phyloP scores from a whole-genome alignment of 1,139 yeast species.

The Blastobotrys apis region DNA sequence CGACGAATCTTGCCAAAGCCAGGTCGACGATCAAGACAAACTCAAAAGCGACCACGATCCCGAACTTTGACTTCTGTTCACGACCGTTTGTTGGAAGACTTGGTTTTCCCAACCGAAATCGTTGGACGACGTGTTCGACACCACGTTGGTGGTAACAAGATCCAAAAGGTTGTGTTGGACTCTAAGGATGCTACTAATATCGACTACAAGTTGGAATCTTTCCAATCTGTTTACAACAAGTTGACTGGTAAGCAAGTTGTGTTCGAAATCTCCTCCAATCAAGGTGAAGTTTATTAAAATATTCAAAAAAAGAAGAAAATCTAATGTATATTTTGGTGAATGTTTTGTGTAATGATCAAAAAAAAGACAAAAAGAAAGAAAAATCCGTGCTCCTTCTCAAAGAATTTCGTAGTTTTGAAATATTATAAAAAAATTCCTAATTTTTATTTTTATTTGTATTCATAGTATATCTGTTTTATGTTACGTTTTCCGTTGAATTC shows the following conservation, averaged over 20 bases:
- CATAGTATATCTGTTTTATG: background rate
- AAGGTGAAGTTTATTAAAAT: constrained; percentile 60
- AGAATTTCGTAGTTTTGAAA: constrained; percentile 1
- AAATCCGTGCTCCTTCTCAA: too few relatives aligned
- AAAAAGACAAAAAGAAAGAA: background rate
- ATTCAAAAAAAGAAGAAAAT: background rate
- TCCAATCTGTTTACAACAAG: constrained; percentile 98
- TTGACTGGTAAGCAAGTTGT: constrained; percentile 99
- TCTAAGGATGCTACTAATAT: constrained; percentile 96
- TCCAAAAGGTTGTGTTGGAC: constrained; percentile 97
- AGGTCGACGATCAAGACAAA: constrained; percentile 69
- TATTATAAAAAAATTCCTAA: background rate
- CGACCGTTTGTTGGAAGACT: constrained; percentile 97
- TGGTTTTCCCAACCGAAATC: constrained; percentile 99
- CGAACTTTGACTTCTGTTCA: constrained; percentile 99
- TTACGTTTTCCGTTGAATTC: constrained; percentile 13
- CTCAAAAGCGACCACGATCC: constrained; percentile 99
- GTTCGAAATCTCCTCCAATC: constrained; percentile 78
- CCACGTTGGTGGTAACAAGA: constrained; percentile 98
- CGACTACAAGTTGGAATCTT: constrained; percentile 98
- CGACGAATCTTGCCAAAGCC: constrained; percentile 99
- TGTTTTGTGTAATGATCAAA: background rate
- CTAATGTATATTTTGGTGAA: background rate
- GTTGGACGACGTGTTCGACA: constrained; percentile 99
- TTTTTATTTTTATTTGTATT: constrained; percentile 3